Base-by-base conservation (phyloP, 1,139 yeast genomes). In the Hyphopichia buzzinii region DNA sequence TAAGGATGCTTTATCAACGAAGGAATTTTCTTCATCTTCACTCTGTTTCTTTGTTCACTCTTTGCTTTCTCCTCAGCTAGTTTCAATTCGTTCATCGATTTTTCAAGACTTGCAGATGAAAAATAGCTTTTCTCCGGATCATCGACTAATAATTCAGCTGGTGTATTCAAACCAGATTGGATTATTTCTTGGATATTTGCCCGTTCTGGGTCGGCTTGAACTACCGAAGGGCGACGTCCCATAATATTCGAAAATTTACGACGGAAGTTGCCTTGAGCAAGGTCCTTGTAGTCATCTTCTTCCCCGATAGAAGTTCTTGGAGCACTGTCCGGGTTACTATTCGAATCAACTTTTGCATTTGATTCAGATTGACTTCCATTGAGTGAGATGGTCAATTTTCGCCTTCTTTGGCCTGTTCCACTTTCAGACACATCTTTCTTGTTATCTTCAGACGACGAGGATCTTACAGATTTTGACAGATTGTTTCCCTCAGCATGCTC, bases 1-100 rank as follows among this genome's bases (percentile, higher is more conserved):
- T 79, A 90, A 13, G 90, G 89, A 35, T 74, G 70, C 40, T 77
- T 78, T 6, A 70, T 53, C 17, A 74, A 61, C 11, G 81, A 71
- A 8, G 79, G 74, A 8, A 82, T 64, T 46, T 74, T 80, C 48
- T 70, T 75, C 63, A 71, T 59, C 44, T 67, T 70, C 28, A 67
- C 60, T 33, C 61, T 56, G 33, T 48, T 43, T 35, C 41, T 6
- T 38, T 41, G 29, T 34, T 24, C 19, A 36, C 35, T 29, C 43
- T 23, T n/a, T 8, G 23, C 23, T 11, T 10, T 17, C 16, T 30
- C 17, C 8, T 30, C 21, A 12, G 27, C 28, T n/a, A 29, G n/a
- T 8, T 22, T 23, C 12, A 21, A 7, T 13, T 33, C 25, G 10
- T 17, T 33, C 8, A 28, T 26, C 19, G 29, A 30, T 10, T 40